Evolutionary conservation across 331 rosid species (phyloP).

Genomic region (Malus hybrid): DNA sequence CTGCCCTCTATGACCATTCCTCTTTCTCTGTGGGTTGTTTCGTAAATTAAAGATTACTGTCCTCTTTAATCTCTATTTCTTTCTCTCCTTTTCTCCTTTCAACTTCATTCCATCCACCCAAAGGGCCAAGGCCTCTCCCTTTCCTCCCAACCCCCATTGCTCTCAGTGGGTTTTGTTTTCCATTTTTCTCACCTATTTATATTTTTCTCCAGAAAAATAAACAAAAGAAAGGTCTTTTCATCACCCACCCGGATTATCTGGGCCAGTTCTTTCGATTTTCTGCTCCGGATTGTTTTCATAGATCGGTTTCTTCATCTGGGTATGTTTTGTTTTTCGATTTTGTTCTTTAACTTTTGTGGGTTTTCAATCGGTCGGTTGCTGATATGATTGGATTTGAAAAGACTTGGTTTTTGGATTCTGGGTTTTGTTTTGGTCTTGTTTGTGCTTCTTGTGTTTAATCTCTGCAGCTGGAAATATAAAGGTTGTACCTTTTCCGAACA

Average conservation of each 20-base stretch:
- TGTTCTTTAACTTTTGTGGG: neutral
- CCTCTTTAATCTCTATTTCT: slow-evolving; percentile 44
- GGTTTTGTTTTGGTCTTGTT: slow-evolving; percentile 2
- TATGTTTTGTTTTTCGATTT: neutral
- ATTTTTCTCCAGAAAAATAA: slow-evolving; percentile 19
- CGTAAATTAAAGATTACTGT: slow-evolving; percentile 46
- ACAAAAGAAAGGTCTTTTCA: slow-evolving; percentile 5
- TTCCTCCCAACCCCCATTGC: slow-evolving; percentile 32
- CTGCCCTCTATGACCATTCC: slow-evolving; percentile 17
- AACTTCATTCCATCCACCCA: slow-evolving; percentile 42
- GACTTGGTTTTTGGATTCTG: slow-evolving; percentile 18
- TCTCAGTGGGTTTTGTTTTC: slow-evolving; percentile 33
- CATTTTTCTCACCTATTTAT: slow-evolving; percentile 22
- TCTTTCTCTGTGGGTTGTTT: slow-evolving; percentile 38
- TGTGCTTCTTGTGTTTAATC: slow-evolving; percentile 18
- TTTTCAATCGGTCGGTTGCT: slow-evolving; percentile 33
- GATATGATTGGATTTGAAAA: slow-evolving; percentile 27
- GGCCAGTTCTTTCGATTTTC: slow-evolving; percentile 14
- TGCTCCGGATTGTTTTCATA: slow-evolving; percentile 22
- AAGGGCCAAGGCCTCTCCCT: slow-evolving; percentile 31
- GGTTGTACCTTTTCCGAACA: neutral
- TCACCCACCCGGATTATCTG: slow-evolving; percentile 9
- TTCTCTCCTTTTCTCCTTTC: slow-evolving; percentile 10
- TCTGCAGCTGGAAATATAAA: slow-evolving; percentile 1
- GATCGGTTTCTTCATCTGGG: slow-evolving; percentile 50